Evolutionary conservation across 2,329 filamentous ascomycete genomes (phyloP), one percentile per base, ranked within the genome.

Genomic region (Trichophyton rubrum): DNA sequence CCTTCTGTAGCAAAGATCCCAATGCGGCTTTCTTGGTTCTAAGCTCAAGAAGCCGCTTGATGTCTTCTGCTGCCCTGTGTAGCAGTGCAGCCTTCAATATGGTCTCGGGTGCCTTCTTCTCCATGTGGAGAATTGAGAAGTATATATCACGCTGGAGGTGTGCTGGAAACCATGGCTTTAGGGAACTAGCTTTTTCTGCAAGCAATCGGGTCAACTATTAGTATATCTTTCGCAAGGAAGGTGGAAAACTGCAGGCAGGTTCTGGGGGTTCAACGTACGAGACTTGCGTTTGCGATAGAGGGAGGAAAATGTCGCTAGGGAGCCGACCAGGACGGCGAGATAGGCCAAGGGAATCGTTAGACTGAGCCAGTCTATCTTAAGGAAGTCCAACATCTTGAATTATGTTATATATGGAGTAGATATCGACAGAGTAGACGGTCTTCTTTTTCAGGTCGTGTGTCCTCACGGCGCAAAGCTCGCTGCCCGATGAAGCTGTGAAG

Each of bases 101-200:
- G 64, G 85, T 89, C 64, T 96, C 89, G 62, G 83, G 80, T 3
- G 81, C 74, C 73, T 91, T 90, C 70, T 89, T 85, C 60, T 86
- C 82, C 71, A 93, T 81, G 76, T 99, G 90, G 58, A 96, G 81
- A 45, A 99, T 85, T 51, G 90, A 90, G 63, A 96, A 84, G 79
- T 97, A 99, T 71, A 99, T 84, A 75, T 99, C 91, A 75, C 92
- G 89, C 75, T 93, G 88, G 58, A 95, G 80, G 73, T 99, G 91
- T 59, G 87, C 82, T 24, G 87, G 86, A 75, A 99, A 99, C 92
- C 93, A 99, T 67, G 92, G 90, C 66, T 88, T 90, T 63, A 99
- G 85, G 67, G 88, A 89, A 59, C 89, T 87, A 68, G 88, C 87
- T 77, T 90, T 85, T 66, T 80, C 88, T 90, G 63, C 61, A 67